Conservation (phyloP, 805 yeast species). For the Zygoascus flipseniorum region DNA sequence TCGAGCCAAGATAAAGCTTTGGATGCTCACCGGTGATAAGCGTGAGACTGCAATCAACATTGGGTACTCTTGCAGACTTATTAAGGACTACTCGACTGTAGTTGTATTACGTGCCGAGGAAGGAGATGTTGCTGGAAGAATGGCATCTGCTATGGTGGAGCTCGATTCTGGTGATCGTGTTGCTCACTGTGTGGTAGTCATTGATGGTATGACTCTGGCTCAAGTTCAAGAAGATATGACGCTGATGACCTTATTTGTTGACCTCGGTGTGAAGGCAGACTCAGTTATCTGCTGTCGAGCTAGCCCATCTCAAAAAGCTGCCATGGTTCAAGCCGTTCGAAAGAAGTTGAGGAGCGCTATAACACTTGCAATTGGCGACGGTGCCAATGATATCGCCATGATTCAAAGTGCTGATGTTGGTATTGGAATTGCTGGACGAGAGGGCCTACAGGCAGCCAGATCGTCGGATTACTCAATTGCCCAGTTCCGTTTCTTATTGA, state of each 20-base stretch:
- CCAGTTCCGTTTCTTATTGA: slow-evolving; percentile 78
- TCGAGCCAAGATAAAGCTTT: slow-evolving; percentile 86
- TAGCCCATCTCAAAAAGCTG: slow-evolving; percentile 92
- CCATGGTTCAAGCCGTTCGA: slow-evolving; percentile 77
- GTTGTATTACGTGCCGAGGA: slow-evolving; percentile 48
- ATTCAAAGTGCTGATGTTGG: slow-evolving; percentile 98
- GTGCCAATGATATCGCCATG: slow-evolving; percentile 99
- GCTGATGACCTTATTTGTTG: slow-evolving; percentile 66
- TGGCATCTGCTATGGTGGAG: slow-evolving; percentile 70
- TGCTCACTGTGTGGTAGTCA: slow-evolving; percentile 91
- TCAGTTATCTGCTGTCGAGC: slow-evolving; percentile 95
- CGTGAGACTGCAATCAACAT: slow-evolving; percentile 96
- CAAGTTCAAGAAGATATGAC: slow-evolving; percentile 67
- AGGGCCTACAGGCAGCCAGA: slow-evolving; percentile 94
- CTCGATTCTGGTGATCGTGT: slow-evolving; percentile 55
- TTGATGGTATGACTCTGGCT: slow-evolving; percentile 85
- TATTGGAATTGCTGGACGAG: slow-evolving; percentile 93
- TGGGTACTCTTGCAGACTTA: slow-evolving; percentile 88
- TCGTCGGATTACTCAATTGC: slow-evolving; percentile 93
- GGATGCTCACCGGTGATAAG: slow-evolving; percentile 99
- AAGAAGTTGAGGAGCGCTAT: slow-evolving; percentile 59
- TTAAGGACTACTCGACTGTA: slow-evolving; percentile 87
- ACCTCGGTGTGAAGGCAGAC: slow-evolving; percentile 77
- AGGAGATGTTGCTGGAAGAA: slow-evolving; percentile 55
- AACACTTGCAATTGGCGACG: slow-evolving; percentile 95